These are phyloP conservation scores for Psophocarpus tetragonolobus DNA, from an alignment of 306 rosid species.

Conservation along the genomic window DNA sequence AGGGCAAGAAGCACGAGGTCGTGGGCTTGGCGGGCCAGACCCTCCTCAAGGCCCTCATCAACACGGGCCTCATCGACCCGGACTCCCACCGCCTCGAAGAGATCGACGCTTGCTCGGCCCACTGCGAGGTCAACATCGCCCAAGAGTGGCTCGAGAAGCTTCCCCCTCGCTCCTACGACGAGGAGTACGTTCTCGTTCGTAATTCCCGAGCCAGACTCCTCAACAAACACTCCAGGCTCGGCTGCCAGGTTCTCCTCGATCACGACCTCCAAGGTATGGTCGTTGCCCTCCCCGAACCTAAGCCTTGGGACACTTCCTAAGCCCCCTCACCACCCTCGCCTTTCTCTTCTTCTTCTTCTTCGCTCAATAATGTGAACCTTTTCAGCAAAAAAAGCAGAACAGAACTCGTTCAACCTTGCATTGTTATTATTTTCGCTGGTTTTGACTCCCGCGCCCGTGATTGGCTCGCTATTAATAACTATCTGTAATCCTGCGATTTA, in stretches of 20 bases:
- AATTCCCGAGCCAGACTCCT: conserved; percentile 66
- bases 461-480: conserved; percentile 33
- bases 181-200: conserved; percentile 72
- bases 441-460: conserved; percentile 10
- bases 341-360: neutral
- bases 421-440: neutral
- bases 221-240: conserved; percentile 84
- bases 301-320: conserved; percentile 89
- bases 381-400: conserved; percentile 12
- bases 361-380: conserved; percentile 29
- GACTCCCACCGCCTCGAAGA: conserved; percentile 90
- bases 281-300: conserved; percentile 83
- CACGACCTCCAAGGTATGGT: conserved; percentile 93
- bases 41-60: conserved; percentile 71
- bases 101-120: conserved; percentile 90
- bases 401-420: conserved; percentile 2
- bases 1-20: conserved; percentile 69
- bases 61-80: conserved; percentile 78
- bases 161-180: conserved; percentile 81
- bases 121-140: conserved; percentile 94
- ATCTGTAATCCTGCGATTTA: neutral
- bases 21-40: conserved; percentile 87
- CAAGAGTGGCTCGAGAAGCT: conserved; percentile 91
- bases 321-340: neutral
- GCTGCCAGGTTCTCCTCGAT: conserved; percentile 87